phyloP scores from a whole-genome alignment of 768 basidiomycete species.

The Amanita exitialis region DNA sequence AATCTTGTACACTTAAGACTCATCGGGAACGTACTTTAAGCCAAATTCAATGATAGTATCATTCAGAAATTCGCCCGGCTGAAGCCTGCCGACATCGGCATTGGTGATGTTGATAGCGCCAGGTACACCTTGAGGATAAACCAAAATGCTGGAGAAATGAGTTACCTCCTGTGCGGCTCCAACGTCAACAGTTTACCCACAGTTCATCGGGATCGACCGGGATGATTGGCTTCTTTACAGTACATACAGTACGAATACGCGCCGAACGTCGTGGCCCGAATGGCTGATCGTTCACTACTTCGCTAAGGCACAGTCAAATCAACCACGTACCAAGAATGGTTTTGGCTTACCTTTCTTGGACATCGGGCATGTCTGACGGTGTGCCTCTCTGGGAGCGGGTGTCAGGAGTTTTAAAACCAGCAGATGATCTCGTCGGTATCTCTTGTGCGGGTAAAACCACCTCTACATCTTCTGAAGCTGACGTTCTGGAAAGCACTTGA shows the following conservation, averaged over 20 bases:
- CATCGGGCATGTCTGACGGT: neutral
- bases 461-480: neutral
- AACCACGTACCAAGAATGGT: neutral
- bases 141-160: slow-evolving; percentile 44
- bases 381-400: neutral
- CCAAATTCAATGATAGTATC: slow-evolving; percentile 97
- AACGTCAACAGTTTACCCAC: slow-evolving; percentile 25
- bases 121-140: slow-evolving; percentile 60
- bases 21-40: slow-evolving; percentile 55
- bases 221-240: slow-evolving; percentile 13
- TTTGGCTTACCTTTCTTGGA: neutral
- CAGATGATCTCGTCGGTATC: neutral
- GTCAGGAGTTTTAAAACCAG: neutral
- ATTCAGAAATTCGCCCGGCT: slow-evolving; percentile 82
- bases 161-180: neutral
- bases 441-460: neutral
- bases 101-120: slow-evolving; percentile 78
- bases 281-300: neutral
- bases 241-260: slow-evolving; percentile 18
- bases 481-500: neutral
- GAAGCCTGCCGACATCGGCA: slow-evolving; percentile 65
- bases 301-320: neutral
- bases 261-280: slow-evolving; percentile 22
- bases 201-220: slow-evolving; percentile 51
- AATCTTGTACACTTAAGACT: neutral